Conservation (phyloP, 2,329 filamentous ascomycete genomes). For the Penicillium frequentans region DNA sequence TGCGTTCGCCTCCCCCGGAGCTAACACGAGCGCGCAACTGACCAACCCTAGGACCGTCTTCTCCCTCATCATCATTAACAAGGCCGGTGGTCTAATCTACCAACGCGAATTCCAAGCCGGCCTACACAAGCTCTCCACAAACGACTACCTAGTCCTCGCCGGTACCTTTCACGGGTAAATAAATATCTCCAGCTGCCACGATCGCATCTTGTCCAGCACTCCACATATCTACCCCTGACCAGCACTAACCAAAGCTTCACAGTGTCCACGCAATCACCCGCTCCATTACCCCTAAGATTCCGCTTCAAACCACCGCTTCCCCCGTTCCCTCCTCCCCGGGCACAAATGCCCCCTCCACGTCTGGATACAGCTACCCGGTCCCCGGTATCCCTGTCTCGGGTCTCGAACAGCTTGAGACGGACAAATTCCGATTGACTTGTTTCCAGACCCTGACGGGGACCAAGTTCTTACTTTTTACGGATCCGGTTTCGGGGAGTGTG, state of each 20-base stretch:
- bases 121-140: conserved; percentile 84
- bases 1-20: conserved; percentile 8
- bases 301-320: conserved; percentile 34
- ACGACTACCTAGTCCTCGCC: conserved; percentile 94
- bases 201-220: background rate
- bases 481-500: conserved; percentile 79
- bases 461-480: conserved; percentile 95
- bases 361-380: conserved; percentile 32
- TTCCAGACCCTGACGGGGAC: conserved; percentile 92
- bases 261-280: conserved; percentile 66
- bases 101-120: conserved; percentile 89
- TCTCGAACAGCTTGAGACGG: conserved; percentile 88
- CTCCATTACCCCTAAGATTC: conserved; percentile 50
- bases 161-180: conserved; percentile 90
- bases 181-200: conserved; percentile 22
- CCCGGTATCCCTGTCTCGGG: conserved; percentile 54
- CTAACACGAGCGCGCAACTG: conserved; percentile 4
- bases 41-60: conserved; percentile 78
- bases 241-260: background rate
- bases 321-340: conserved; percentile 21
- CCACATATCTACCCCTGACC: background rate
- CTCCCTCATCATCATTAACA: conserved; percentile 96
- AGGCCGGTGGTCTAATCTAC: conserved; percentile 94
- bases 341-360: conserved; percentile 16
- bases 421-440: conserved; percentile 93